phyloP scores from a whole-genome alignment of 2,329 filamentous ascomycete species.

The Beauveria asiatica region DNA sequence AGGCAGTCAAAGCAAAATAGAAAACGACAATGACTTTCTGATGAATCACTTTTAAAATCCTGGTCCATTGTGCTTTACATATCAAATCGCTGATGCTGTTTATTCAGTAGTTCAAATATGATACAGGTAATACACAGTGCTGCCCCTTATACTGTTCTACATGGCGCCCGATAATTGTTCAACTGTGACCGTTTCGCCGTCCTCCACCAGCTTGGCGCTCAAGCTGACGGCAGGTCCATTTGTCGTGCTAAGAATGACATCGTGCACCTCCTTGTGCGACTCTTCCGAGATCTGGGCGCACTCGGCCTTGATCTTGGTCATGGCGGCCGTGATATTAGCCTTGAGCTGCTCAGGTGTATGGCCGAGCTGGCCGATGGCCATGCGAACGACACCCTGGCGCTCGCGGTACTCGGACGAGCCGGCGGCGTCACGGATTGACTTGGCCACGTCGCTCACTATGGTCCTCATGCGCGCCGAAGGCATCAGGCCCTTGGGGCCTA shows the following conservation, averaged over 20 bases:
- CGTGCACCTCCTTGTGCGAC: constrained; percentile 38
- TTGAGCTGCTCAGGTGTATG: constrained; percentile 83
- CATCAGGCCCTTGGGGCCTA: constrained; percentile 90
- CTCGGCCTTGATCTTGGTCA: constrained; percentile 71
- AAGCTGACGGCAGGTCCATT: constrained; percentile 80
- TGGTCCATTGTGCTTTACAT: neutral
- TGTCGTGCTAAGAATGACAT: constrained; percentile 77
- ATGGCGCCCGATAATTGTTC: constrained; percentile 45
- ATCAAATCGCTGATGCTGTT: constrained; percentile 13
- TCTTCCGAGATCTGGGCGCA: constrained; percentile 58
- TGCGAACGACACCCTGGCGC: constrained; percentile 69
- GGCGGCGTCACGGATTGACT: constrained; percentile 71
- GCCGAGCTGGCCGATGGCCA: constrained; percentile 84
- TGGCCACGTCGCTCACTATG: constrained; percentile 70
- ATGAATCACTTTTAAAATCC: constrained; percentile 10
- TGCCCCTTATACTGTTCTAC: constrained; percentile 28
- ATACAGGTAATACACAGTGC: constrained; percentile 8
- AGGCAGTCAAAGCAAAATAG: constrained; percentile 27
- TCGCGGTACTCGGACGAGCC: constrained; percentile 85
- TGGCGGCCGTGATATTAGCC: constrained; percentile 71
- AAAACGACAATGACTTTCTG: constrained; percentile 24
- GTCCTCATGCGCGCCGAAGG: constrained; percentile 82
- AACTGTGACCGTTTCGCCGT: constrained; percentile 46
- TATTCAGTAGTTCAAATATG: constrained; percentile 12
- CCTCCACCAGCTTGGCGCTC: constrained; percentile 66